Percentiles rank a stretch among this genome's conserved stretches.
These are phyloP conservation scores for Taphrina confusa DNA, from an alignment of 1,139 yeast genomes.

Conservation along the genomic window DNA sequence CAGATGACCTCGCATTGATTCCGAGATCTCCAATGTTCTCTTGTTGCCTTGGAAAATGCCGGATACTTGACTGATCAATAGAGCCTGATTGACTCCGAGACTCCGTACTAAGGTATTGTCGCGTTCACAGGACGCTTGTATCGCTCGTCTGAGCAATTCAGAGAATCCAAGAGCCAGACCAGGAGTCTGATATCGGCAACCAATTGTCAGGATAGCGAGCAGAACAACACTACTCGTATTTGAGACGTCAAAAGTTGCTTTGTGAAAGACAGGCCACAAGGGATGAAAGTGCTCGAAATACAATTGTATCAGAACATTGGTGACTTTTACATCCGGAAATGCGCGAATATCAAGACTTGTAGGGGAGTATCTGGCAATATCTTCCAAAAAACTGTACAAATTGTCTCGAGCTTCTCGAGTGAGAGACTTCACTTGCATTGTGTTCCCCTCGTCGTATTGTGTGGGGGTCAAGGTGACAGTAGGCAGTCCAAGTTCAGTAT, in stretches of 20 bases:
- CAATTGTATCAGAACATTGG: neutral
- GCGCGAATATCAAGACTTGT: neutral
- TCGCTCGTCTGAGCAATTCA: neutral
- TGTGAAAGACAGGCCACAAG: constrained; percentile 3
- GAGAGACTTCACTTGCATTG: neutral
- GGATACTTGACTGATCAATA: neutral
- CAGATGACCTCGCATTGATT: neutral
- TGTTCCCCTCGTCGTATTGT: neutral
- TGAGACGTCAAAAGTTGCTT: neutral
- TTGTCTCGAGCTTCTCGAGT: neutral
- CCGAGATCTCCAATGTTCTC: constrained; percentile 1
- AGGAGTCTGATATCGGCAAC: neutral
- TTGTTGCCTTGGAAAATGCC: neutral
- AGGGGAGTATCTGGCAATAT: neutral
- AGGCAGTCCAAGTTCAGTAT: neutral
- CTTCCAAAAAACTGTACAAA: neutral
- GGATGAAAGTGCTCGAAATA: constrained; percentile 1
- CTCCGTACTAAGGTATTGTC: constrained; percentile 4
- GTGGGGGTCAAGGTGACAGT: neutral
- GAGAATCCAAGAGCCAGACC: neutral
- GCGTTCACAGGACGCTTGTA: neutral
- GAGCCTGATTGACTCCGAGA: constrained; percentile 1
- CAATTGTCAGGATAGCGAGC: neutral
- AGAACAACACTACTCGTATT: neutral
- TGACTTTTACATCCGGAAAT: neutral